Percentiles rank a stretch among this genome's conserved stretches.
Conservation (phyloP, 768 basidiomycete genomes). For the Lactarius vividus region DNA sequence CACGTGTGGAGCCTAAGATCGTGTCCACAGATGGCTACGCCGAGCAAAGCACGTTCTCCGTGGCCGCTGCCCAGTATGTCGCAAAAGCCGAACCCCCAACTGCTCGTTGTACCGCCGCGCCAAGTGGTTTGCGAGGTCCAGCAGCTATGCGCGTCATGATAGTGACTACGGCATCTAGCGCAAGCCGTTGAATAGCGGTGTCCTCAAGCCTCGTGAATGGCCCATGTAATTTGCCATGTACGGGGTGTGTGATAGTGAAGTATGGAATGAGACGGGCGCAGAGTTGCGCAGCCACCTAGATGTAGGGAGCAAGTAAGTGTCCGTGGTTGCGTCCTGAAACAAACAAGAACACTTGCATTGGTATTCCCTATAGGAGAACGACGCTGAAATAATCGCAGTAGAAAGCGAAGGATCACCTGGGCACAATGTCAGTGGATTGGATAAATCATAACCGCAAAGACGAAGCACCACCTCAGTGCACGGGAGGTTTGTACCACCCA, state of each 20-base stretch:
- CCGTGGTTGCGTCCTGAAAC: constrained; percentile 7
- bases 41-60: constrained; percentile 3
- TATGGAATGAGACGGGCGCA: constrained; percentile 70
- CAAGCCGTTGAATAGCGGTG: constrained; percentile 50
- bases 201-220: constrained; percentile 71
- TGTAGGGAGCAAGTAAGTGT: constrained; percentile 21
- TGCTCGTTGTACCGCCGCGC: constrained; percentile 28
- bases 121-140: constrained; percentile 20
- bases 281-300: constrained; percentile 44
- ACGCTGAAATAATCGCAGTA: constrained; percentile 62
- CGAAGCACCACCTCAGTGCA: constrained; percentile 55
- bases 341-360: constrained; percentile 40
- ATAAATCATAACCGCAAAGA: not conserved
- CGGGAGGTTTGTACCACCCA: constrained; percentile 53
- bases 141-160: constrained; percentile 27
- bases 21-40: constrained; percentile 37
- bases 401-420: constrained; percentile 56
- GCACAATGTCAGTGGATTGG: not conserved
- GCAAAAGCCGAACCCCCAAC: constrained; percentile 27
- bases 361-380: constrained; percentile 43
- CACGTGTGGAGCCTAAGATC: not conserved
- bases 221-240: constrained; percentile 67
- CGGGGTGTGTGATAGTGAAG: constrained; percentile 75
- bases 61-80: constrained; percentile 27
- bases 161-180: constrained; percentile 56